A percentile compares a stretch with the other conserved stretches of the same genome.
Evolutionary conservation across 108 stramenopile species (phyloP).

Genomic region (Skeletonema tropicum): DNA sequence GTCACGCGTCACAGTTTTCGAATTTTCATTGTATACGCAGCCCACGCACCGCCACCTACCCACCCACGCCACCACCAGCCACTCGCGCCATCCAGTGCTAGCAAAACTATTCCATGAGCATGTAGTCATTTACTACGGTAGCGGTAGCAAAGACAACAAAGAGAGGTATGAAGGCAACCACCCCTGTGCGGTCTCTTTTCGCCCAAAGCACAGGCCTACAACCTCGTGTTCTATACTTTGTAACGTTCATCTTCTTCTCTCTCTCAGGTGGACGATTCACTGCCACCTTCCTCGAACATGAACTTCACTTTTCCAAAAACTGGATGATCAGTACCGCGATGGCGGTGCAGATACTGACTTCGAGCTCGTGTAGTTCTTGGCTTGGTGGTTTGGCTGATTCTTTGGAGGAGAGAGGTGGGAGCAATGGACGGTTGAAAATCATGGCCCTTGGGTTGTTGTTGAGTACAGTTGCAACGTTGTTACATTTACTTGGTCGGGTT

Average conservation of each 20-base stretch:
- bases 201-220: not conserved
- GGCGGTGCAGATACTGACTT: constrained; percentile 38
- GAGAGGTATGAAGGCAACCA: not conserved
- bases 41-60: too few relatives aligned
- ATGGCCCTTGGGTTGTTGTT: constrained; percentile 34
- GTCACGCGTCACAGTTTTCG: too few relatives aligned
- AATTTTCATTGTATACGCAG: too few relatives aligned
- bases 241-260: constrained; percentile 41
- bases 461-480: constrained; percentile 36
- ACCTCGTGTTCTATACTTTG: constrained; percentile 48
- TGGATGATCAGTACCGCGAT: constrained; percentile 48
- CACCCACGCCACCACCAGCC: too few relatives aligned
- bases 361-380: constrained; percentile 38
- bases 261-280: constrained; percentile 57
- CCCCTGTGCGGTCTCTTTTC: not conserved
- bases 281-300: constrained; percentile 54
- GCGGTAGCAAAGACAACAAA: too few relatives aligned
- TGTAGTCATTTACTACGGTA: too few relatives aligned
- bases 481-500: constrained; percentile 27
- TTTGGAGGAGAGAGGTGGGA: constrained; percentile 20
- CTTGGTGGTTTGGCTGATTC: constrained; percentile 47
- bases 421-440: constrained; percentile 34
- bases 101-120: too few relatives aligned
- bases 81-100: too few relatives aligned
- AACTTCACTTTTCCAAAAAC: constrained; percentile 34